Evolutionary conservation across 805 yeast genomes (phyloP).

Genomic region (Spathaspora passalidarum): DNA sequence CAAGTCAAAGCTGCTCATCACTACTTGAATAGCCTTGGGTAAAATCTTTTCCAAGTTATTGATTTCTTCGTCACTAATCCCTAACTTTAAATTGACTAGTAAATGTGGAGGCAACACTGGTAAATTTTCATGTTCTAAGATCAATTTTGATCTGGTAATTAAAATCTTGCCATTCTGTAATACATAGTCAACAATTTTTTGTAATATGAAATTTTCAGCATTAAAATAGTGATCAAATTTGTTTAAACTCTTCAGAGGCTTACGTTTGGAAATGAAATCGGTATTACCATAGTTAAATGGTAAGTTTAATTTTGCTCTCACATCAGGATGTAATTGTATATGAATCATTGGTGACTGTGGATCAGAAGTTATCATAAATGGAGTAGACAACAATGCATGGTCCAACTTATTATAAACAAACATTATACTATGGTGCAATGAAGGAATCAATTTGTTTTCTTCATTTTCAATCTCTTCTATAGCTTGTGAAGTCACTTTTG

Average conservation of each 20-base stretch:
- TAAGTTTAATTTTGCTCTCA: constrained; percentile 43
- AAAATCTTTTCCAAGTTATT: constrained; percentile 21
- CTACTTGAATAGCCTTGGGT: constrained; percentile 16
- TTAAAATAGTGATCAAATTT: constrained; percentile 43
- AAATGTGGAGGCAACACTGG: constrained; percentile 47
- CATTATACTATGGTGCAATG: constrained; percentile 40
- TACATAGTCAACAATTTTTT: constrained; percentile 58
- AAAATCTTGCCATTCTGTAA: constrained; percentile 52
- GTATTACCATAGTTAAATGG: constrained; percentile 53
- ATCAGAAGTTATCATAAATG: constrained; percentile 53
- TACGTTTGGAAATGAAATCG: constrained; percentile 40
- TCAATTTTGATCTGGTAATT: constrained; percentile 59
- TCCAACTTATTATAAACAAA: constrained; percentile 39
- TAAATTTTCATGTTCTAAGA: constrained; percentile 70
- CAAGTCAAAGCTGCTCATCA: constrained; percentile 19
- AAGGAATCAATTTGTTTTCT: constrained; percentile 21
- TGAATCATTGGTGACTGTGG: constrained; percentile 68
- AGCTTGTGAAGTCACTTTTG: constrained; percentile 57
- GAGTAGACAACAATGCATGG: constrained; percentile 20
- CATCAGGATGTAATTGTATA: constrained; percentile 50
- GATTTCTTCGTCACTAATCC: constrained; percentile 27
- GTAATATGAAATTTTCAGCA: constrained; percentile 60
- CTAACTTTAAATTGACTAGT: constrained; percentile 28
- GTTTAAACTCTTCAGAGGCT: constrained; percentile 39
- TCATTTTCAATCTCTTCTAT: constrained; percentile 46